Base-by-base conservation (phyloP, 495 filamentous ascomycete genomes). In the Penicillium waksmanii region DNA sequence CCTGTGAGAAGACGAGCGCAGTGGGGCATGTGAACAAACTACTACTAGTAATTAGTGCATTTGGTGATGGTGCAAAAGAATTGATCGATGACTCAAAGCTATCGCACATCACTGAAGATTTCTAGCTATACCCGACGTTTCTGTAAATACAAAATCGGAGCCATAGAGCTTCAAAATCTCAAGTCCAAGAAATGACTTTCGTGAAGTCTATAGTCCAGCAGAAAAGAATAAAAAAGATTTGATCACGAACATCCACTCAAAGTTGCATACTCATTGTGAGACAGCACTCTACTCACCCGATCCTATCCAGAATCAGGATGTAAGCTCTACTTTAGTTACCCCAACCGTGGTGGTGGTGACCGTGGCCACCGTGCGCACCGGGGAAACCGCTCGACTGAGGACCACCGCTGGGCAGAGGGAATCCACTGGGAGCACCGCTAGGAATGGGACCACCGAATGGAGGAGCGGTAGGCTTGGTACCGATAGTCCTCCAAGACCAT, bases 401-500 rank as follows among this genome's bases (percentile, higher is more conserved):
- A 10, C 44, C 21, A 25, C 25, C 50, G 19, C 31, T 36, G 17
- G 50, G 50, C 19, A 51, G 12, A 18, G 50, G 50, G 15, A 52
- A 52, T 23, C 44, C 44, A 15, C 18, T 47, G 27, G 18, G 31
- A n/a, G 36, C n/a, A n/a, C n/a, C n/a, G n/a, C n/a, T n/a, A 9
- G 18, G 31, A 31, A 52, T 47, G 19, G 44, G 44, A 8, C 44
- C 44, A 47, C 13, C 19, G 5, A 23, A 21, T 5, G 51, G 51
- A 40, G 51, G 19, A 33, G 27, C 27, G 44, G 61, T 56, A 19
- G 61, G 61, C 61, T 56, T 63, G 21, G 58, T 48, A 4, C 55
- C 61, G 5, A 68, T 49, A 48, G 61, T 64, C 33, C 36, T 66
- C 64, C 61, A 66, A 27, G 51, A 51, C 53, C 53, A 55, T 3